A percentile compares a stretch with the other conserved stretches of the same genome.
phyloP scores from a whole-genome alignment of 108 stramenopile genomes.

The Mayamaea pseudoterrestris region DNA sequence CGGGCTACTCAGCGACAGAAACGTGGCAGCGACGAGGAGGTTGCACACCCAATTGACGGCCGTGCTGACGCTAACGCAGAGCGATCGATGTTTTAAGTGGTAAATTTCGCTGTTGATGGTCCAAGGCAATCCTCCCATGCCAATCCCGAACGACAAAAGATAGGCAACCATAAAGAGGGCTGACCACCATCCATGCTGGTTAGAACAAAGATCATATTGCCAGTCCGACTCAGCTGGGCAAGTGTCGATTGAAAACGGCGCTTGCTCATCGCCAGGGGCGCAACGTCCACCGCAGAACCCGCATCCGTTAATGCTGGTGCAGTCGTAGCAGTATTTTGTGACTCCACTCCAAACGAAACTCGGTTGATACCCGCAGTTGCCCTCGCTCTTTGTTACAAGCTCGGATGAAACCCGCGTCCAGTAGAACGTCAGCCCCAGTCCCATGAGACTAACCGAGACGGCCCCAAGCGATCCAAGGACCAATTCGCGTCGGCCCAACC shows the following conservation, averaged over 20 bases:
- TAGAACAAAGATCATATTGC: conserved; percentile 25
- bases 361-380: conserved; percentile 19
- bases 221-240: conserved; percentile 11
- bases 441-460: conserved; percentile 38
- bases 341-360: conserved; percentile 44
- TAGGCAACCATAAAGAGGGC: conserved; percentile 68
- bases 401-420: conserved; percentile 25
- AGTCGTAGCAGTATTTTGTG: conserved; percentile 58
- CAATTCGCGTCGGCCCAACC: conserved; percentile 48
- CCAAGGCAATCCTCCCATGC: conserved; percentile 80
- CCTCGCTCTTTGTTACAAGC: conserved; percentile 7
- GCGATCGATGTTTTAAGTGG: conserved; percentile 44
- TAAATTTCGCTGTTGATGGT: conserved; percentile 82
- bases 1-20: conserved; percentile 56
- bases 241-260: conserved; percentile 2
- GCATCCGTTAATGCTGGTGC: conserved; percentile 46
- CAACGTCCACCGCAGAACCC: conserved; percentile 42
- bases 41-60: conserved; percentile 74
- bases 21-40: conserved; percentile 58
- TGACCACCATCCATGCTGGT: conserved; percentile 39
- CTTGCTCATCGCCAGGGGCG: conserved; percentile 16
- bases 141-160: conserved; percentile 69
- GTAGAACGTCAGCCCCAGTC: conserved; percentile 55
- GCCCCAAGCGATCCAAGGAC: conserved; percentile 36
- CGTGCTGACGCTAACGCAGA: conserved; percentile 51